Evolutionary conservation across 2,329 filamentous ascomycete genomes (phyloP), one percentile per base, ranked within the genome.

Genomic region (Ophiostoma sp.): DNA sequence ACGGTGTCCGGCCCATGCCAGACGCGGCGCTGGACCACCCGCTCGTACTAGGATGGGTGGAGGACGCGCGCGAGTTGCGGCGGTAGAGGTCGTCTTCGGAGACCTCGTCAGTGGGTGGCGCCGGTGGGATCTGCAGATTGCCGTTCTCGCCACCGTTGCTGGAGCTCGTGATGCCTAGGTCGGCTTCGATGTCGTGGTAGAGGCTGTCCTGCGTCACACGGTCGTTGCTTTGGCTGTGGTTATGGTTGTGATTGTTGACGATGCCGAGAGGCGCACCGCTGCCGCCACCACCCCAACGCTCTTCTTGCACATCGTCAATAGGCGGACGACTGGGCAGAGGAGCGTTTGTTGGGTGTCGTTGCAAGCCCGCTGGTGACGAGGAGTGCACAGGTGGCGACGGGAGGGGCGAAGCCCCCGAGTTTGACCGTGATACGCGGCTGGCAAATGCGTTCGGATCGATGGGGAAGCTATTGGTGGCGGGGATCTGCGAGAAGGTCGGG

Each of bases 311-410:
- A 64, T 83, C 81, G 11, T 85, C 84, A 76, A 84, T 82, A 28
- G 73, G 70, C 61, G 85, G 88, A 63, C 86, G 84, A 73, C 82
- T 88, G n/a, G 88, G 87, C 64, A 90, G 81, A 57, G 89, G 86
- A 72, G 89, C 85, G 79, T 90, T 86, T 19, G 89, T 90, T 1
- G 89, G 88, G 73, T 90, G 87, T 70, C 88, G 84, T 74, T 85
- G 83, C 12, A 89, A 79, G n/a, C 85, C 83, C 1, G 84, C 81
- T 6, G 85, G 83, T 31, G 83, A 78, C 64, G 85, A 83, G 33
- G 82, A 77, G 61, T 82, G 83, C 19, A 78, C 75, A 1, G 82
- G 82, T 3, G 86, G 83, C 0, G 86, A 86, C 7, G 84, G 82
- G 42, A 83, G 73, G 6, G 85, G 83, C 1, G 87, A 88, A 0